Percentiles rank a stretch among this genome's conserved stretches.
Evolutionary conservation across 1,284 basidiomycete genomes (phyloP).

Genomic region (Microbotryomycetes sp.): DNA sequence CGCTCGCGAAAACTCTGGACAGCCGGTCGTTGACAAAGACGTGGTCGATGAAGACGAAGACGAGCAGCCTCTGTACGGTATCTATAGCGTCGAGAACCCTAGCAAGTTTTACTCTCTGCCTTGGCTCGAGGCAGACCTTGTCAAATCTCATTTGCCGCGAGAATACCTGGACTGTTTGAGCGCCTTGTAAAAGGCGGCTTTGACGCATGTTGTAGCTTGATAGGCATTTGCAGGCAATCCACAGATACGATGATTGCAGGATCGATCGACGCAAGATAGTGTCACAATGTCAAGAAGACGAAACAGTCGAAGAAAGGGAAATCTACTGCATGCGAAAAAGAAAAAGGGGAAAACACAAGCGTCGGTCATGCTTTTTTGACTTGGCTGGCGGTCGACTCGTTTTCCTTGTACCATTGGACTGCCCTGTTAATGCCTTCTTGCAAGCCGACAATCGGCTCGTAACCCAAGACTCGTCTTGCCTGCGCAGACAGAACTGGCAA

Average conservation of each 20-base stretch:
- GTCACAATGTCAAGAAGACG: too few relatives aligned
- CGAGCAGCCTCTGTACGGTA: slow-evolving; percentile 4
- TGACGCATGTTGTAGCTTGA: too few relatives aligned
- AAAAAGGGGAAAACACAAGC: too few relatives aligned
- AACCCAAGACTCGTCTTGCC: slow-evolving; percentile 80
- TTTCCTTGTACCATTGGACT: slow-evolving; percentile 43
- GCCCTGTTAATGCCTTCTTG: slow-evolving; percentile 78
- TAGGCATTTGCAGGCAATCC: too few relatives aligned
- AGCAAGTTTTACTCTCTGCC: slow-evolving; percentile 17
- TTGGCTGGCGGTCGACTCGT: slow-evolving; percentile 5
- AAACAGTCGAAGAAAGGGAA: too few relatives aligned
- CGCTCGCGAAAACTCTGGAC: neutral
- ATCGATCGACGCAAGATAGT: too few relatives aligned
- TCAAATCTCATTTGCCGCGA: slow-evolving; percentile 18
- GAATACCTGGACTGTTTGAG: slow-evolving; percentile 16
- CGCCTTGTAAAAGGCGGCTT: slow-evolving; percentile 1
- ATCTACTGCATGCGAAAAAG: too few relatives aligned
- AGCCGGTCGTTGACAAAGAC: too few relatives aligned
- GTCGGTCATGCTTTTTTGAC: neutral
- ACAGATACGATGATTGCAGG: too few relatives aligned
- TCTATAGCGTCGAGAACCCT: slow-evolving; percentile 20
- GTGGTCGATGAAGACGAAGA: neutral
- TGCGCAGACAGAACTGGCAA: neutral
- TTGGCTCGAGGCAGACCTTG: slow-evolving; percentile 8
- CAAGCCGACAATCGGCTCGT: slow-evolving; percentile 82